phyloP scores from a whole-genome alignment of 805 yeast genomes.

The Candida bentonensis region DNA sequence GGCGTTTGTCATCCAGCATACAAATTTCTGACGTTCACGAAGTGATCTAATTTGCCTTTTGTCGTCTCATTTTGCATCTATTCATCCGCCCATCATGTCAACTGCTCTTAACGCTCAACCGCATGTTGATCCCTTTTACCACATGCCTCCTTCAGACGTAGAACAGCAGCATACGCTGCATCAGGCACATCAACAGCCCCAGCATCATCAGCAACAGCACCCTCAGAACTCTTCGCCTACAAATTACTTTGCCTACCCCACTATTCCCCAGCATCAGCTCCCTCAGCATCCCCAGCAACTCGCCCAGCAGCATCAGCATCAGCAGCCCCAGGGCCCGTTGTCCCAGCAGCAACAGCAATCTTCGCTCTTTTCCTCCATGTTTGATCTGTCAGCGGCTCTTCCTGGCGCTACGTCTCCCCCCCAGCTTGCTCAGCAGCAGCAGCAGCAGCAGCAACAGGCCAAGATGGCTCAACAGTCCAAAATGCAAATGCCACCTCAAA shows the following conservation, averaged over 20 bases:
- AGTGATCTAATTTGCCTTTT: too few relatives aligned
- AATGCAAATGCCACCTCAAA: not conserved
- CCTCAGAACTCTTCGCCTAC: not conserved
- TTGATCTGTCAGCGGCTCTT: not conserved
- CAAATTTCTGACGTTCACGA: too few relatives aligned
- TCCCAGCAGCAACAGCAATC: not conserved
- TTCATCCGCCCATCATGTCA: not conserved
- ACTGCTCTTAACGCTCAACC: slow-evolving; percentile 1
- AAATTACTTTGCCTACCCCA: not conserved
- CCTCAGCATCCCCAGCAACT: slow-evolving; percentile 2
- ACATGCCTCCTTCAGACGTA: not conserved
- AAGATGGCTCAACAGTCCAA: not conserved
- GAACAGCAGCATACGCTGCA: not conserved
- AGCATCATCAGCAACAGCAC: not conserved
- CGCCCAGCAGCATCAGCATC: not conserved
- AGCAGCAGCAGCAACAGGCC: too few relatives aligned
- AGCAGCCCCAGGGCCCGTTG: not conserved
- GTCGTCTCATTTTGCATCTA: too few relatives aligned
- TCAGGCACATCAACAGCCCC: not conserved
- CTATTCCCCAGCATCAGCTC: slow-evolving; percentile 2
- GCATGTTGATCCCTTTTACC: not conserved
- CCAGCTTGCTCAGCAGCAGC: not conserved
- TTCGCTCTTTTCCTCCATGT: not conserved
- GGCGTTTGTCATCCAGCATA: too few relatives aligned
- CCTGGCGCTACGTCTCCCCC: not conserved